Percentiles rank a stretch among this genome's conserved stretches.
These are phyloP conservation scores for Singerocomus inundabilis DNA, from an alignment of 1,284 basidiomycete species.

Conservation along the genomic window DNA sequence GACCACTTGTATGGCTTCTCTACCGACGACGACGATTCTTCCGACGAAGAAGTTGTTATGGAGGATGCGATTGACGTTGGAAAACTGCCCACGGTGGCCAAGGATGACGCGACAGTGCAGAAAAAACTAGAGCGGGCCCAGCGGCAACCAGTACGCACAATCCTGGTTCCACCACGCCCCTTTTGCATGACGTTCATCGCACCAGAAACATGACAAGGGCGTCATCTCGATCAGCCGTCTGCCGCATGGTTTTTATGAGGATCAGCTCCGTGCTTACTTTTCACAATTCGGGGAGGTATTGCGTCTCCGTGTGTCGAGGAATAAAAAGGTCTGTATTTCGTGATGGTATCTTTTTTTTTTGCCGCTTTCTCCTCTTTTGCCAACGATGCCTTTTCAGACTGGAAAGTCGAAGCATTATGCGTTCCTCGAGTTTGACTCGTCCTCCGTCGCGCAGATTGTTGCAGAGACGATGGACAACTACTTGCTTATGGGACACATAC, in stretches of 20 bases:
- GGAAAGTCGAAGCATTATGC: conserved; percentile 96
- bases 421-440: conserved; percentile 93
- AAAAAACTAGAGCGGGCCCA: conserved; percentile 82
- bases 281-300: conserved; percentile 93
- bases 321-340: conserved; percentile 72
- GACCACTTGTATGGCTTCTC: conserved; percentile 70
- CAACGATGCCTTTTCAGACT: conserved; percentile 52
- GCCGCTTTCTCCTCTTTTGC: too few relatives aligned
- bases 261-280: conserved; percentile 91
- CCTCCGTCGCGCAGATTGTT: conserved; percentile 90
- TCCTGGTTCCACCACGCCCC: too few relatives aligned
- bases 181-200: conserved; percentile 13
- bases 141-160: conserved; percentile 65
- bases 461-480: conserved; percentile 99
- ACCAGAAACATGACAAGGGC: conserved; percentile 69
- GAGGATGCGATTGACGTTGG: conserved; percentile 63
- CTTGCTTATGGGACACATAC: conserved; percentile 89
- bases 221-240: conserved; percentile 89
- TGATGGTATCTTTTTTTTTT: neutral
- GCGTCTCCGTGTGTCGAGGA: conserved; percentile 87
- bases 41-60: conserved; percentile 71
- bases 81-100: conserved; percentile 78
- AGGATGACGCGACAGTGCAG: conserved; percentile 80
- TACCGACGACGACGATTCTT: conserved; percentile 78
- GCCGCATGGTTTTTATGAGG: conserved; percentile 97